Evolutionary conservation across 495 filamentous ascomycete species (phyloP).

Genomic region (Pseudoneurospora amorphoporcata): DNA sequence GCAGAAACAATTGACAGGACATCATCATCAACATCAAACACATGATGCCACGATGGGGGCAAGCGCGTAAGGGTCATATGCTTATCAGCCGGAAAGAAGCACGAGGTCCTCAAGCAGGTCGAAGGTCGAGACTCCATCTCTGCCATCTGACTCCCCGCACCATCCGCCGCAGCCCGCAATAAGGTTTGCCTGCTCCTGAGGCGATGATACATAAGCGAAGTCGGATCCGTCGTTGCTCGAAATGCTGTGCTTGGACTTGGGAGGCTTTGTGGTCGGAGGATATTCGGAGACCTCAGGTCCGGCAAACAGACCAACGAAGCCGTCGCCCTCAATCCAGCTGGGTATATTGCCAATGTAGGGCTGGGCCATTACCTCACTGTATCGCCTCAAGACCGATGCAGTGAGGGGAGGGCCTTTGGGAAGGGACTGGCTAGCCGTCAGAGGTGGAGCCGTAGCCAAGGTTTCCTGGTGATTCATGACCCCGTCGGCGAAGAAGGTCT

Average conservation of each 20-base stretch:
- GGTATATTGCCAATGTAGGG: neutral
- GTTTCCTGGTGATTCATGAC: neutral
- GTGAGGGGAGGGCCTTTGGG: conserved; percentile 1
- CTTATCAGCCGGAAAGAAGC: neutral
- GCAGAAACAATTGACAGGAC: neutral
- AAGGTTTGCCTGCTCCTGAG: neutral
- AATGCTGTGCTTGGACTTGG: neutral
- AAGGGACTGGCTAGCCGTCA: neutral
- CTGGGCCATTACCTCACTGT: neutral
- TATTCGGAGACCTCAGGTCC: neutral
- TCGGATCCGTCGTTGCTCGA: neutral
- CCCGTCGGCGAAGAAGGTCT: neutral
- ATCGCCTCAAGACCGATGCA: neutral
- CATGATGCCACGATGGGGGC: neutral
- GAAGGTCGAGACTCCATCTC: neutral
- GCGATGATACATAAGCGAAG: neutral
- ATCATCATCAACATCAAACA: neutral
- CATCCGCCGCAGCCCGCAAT: neutral
- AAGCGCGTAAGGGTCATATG: neutral
- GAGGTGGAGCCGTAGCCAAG: neutral
- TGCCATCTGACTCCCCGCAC: neutral
- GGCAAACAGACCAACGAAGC: conserved; percentile 1
- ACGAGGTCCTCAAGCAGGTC: neutral
- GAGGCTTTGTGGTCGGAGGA: neutral
- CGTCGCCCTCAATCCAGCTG: conserved; percentile 6